A percentile compares a stretch with the other conserved stretches of the same genome.
These are phyloP conservation scores for Coemansia sp. DNA, from an alignment of 192 early-diverging fungal species.

Conservation along the genomic window DNA sequence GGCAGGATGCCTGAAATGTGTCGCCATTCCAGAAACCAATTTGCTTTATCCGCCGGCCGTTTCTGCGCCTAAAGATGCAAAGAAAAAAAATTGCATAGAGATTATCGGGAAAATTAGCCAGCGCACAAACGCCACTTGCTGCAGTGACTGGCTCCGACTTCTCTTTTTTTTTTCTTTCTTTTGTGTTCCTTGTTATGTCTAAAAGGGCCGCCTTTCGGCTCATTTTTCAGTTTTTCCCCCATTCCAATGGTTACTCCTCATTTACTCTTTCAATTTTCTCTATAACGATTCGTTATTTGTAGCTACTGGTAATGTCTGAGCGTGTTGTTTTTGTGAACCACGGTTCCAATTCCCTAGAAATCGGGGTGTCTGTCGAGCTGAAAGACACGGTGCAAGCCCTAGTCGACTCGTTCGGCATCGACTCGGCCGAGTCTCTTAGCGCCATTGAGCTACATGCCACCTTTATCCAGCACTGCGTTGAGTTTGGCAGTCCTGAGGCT, in stretches of 20 bases:
- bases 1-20: neutral
- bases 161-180: neutral
- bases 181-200: neutral
- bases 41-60: neutral
- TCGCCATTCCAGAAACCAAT: neutral
- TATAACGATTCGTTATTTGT: neutral
- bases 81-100: neutral
- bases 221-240: neutral
- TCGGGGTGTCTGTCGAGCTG: neutral
- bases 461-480: slow-evolving; percentile 19
- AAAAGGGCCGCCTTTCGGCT: neutral
- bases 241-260: neutral
- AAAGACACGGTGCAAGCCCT: neutral
- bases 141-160: neutral
- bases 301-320: neutral
- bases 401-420: neutral
- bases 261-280: neutral
- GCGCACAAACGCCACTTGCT: neutral
- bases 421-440: neutral
- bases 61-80: neutral
- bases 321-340: neutral
- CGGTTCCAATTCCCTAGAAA: neutral
- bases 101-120: neutral
- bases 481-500: neutral
- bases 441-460: slow-evolving; percentile 14